Percentiles rank a stretch among this genome's conserved stretches.
phyloP scores from a whole-genome alignment of 495 filamentous ascomycete species.

The Neurospora sp. region DNA sequence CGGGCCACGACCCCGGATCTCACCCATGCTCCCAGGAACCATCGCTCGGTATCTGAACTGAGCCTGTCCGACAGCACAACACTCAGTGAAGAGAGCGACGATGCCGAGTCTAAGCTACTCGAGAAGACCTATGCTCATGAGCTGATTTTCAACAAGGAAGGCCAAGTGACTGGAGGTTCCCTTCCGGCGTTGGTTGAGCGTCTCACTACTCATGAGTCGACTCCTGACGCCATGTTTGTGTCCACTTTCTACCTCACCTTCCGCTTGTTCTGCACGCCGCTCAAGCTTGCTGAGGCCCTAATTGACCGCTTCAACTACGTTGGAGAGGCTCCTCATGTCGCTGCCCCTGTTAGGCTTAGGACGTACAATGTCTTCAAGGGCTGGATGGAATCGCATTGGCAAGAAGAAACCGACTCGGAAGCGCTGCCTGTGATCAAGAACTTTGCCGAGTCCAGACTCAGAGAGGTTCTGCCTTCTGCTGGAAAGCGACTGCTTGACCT shows the following conservation, averaged over 20 bases:
- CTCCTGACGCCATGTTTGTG: conserved; percentile 86
- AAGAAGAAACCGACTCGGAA: conserved; percentile 61
- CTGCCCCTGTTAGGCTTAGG: conserved; percentile 71
- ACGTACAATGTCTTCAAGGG: conserved; percentile 96
- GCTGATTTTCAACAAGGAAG: conserved; percentile 85
- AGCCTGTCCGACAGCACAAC: conserved; percentile 49
- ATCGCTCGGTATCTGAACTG: conserved; percentile 44
- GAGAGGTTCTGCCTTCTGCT: conserved; percentile 57
- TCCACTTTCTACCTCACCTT: conserved; percentile 96
- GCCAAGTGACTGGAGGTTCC: conserved; percentile 87
- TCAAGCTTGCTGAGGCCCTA: conserved; percentile 67
- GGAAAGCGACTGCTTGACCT: conserved; percentile 70
- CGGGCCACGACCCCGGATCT: conserved; percentile 80
- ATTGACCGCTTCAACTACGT: conserved; percentile 90
- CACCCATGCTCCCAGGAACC: conserved; percentile 28
- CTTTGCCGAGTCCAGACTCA: conserved; percentile 69
- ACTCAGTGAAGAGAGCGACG: conserved; percentile 62
- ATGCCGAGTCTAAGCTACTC: conserved; percentile 67
- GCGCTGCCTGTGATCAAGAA: conserved; percentile 64
- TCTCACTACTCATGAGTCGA: conserved; percentile 85
- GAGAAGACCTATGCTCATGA: conserved; percentile 86
- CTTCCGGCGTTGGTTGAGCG: conserved; percentile 86
- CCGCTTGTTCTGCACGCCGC: conserved; percentile 80
- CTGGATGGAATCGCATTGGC: conserved; percentile 97
- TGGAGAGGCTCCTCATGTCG: conserved; percentile 59